Evolutionary conservation across 1,284 basidiomycete species (phyloP).

Genomic region (Takashimella tepidaria): DNA sequence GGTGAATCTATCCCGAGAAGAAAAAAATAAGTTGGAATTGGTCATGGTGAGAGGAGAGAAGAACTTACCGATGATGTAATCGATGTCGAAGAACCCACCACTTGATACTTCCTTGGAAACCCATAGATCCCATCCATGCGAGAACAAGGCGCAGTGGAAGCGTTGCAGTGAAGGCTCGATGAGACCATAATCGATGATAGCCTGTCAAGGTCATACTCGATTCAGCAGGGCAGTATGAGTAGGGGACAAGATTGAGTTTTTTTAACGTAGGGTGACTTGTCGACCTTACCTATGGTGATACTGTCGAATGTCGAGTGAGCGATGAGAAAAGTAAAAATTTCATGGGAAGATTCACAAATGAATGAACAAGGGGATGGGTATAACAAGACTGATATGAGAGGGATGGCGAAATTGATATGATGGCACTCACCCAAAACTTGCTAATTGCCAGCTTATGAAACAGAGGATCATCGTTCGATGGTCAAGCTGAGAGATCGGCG

Average conservation of each 20-base stretch:
- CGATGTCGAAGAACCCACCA: slow-evolving; percentile 68
- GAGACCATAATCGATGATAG: slow-evolving; percentile 71
- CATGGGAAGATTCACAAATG: neutral
- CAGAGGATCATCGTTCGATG: slow-evolving; percentile 54
- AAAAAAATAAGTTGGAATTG: neutral
- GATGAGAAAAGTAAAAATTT: too few relatives aligned
- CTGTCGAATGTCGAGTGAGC: slow-evolving; percentile 5
- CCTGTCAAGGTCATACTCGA: slow-evolving; percentile 54
- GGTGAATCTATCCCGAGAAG: slow-evolving; percentile 54
- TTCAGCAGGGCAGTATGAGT: too few relatives aligned
- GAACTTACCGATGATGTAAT: slow-evolving; percentile 61
- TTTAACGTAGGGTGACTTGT: neutral
- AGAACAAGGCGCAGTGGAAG: slow-evolving; percentile 57
- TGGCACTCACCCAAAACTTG: slow-evolving; percentile 60
- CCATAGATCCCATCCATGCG: slow-evolving; percentile 63
- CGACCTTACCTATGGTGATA: slow-evolving; percentile 11
- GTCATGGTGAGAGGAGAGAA: slow-evolving; percentile 42
- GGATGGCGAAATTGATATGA: too few relatives aligned
- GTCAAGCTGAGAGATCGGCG: slow-evolving; percentile 51
- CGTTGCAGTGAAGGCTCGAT: slow-evolving; percentile 62
- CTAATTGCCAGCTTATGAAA: slow-evolving; percentile 62
- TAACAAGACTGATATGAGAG: too few relatives aligned
- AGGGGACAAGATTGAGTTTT: neutral
- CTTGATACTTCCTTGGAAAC: slow-evolving; percentile 63
- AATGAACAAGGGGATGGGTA: slow-evolving; percentile 1